Evolutionary conservation across 768 basidiomycete genomes (phyloP).

Genomic region (Suillus alpinus): DNA sequence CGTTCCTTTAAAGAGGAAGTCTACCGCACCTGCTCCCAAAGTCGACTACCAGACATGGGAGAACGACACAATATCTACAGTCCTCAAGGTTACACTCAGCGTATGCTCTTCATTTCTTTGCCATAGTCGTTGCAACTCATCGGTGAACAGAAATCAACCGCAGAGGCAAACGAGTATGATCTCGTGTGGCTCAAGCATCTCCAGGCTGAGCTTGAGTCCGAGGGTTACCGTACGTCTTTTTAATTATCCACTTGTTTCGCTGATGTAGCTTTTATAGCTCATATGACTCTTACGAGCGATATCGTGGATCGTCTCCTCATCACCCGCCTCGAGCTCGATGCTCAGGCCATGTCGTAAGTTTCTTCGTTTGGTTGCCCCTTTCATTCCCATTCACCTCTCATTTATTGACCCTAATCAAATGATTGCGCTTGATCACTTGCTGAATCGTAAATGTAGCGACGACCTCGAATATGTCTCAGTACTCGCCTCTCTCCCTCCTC

Average conservation of each 20-base stretch:
- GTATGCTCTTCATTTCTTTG: constrained; percentile 41
- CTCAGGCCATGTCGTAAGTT: constrained; percentile 66
- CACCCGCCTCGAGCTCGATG: constrained; percentile 77
- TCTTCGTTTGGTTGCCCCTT: not conserved
- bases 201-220: constrained; percentile 62
- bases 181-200: constrained; percentile 83
- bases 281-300: constrained; percentile 48
- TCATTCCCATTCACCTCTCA: not conserved
- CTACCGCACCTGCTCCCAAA: constrained; percentile 32
- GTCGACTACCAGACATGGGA: constrained; percentile 71
- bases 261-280: constrained; percentile 21
- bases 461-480: constrained; percentile 75
- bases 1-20: constrained; percentile 49
- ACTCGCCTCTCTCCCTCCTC: constrained; percentile 69
- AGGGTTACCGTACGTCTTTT: constrained; percentile 43
- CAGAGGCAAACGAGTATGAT: constrained; percentile 61
- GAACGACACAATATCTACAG: constrained; percentile 57
- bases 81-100: constrained; percentile 78
- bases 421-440: not conserved
- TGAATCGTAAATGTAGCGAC: constrained; percentile 40
- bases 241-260: not conserved
- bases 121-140: constrained; percentile 5
- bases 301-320: constrained; percentile 80
- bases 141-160: constrained; percentile 47
- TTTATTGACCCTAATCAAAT: constrained; percentile 1